These are phyloP conservation scores for Eutypella sp. DNA, from an alignment of 2,329 filamentous ascomycete genomes.

Conservation along the genomic window DNA sequence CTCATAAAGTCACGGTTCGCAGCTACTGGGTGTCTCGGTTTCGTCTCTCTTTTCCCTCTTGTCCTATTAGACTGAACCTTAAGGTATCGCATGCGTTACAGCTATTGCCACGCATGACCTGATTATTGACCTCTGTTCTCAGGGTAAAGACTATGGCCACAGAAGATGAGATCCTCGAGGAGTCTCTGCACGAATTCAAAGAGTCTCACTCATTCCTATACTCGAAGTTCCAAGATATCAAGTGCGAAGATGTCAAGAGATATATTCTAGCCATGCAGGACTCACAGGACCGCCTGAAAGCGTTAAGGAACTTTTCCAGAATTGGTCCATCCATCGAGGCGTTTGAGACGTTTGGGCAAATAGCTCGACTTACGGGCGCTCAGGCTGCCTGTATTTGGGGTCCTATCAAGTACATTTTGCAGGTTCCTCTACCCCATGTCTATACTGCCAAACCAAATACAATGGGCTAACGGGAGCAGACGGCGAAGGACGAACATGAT, in stretches of 20 bases:
- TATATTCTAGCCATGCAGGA: slow-evolving; percentile 20
- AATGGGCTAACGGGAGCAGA: slow-evolving; percentile 5
- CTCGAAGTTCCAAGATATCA: slow-evolving; percentile 12
- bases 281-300: slow-evolving; percentile 18
- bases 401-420: slow-evolving; percentile 19
- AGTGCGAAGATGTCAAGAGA: slow-evolving; percentile 13
- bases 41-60: too few relatives aligned
- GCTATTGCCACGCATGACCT: too few relatives aligned
- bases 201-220: slow-evolving; percentile 5
- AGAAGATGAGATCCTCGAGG: not conserved
- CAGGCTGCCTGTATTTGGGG: slow-evolving; percentile 24
- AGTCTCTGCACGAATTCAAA: slow-evolving; percentile 4
- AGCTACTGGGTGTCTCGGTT: too few relatives aligned
- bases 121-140: too few relatives aligned
- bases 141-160: not conserved
- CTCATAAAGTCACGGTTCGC: too few relatives aligned
- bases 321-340: slow-evolving; percentile 18
- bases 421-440: slow-evolving; percentile 6
- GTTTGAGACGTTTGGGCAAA: slow-evolving; percentile 13
- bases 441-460: not conserved
- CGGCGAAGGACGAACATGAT: slow-evolving; percentile 8
- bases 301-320: slow-evolving; percentile 23
- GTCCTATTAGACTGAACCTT: too few relatives aligned
- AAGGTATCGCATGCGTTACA: too few relatives aligned
- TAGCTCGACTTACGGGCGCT: slow-evolving; percentile 2